These are phyloP conservation scores for Silene uniflora DNA, from an alignment of 148 eudicot genomes.

Conservation along the genomic window DNA sequence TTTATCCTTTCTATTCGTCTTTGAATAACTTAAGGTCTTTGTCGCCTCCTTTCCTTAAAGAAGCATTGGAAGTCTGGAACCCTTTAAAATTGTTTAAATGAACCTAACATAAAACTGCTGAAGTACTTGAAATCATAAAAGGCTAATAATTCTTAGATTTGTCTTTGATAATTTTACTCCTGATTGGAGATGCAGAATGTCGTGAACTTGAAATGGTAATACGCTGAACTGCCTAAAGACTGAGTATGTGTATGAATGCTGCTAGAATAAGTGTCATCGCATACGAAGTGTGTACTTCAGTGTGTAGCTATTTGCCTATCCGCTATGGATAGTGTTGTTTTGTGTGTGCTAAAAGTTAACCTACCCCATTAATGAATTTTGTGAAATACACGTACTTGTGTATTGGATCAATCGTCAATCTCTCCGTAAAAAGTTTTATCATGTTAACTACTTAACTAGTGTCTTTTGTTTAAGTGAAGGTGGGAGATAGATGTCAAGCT, in stretches of 20 bases:
- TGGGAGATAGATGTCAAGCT: constrained; percentile 97
- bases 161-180: too few species aligned
- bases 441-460: not conserved
- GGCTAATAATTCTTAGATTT: too few species aligned
- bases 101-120: too few species aligned
- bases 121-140: too few species aligned
- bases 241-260: not conserved
- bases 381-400: not conserved
- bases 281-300: not conserved
- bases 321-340: not conserved
- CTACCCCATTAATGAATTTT: not conserved
- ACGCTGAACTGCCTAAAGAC: too few species aligned
- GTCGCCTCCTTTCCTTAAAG: too few species aligned
- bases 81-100: too few species aligned
- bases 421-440: not conserved
- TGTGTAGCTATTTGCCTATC: not conserved
- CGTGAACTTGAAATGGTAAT: too few species aligned
- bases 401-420: not conserved
- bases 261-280: not conserved
- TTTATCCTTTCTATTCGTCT: too few species aligned
- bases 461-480: constrained; percentile 33
- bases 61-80: too few species aligned
- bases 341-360: not conserved
- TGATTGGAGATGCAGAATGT: too few species aligned
- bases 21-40: too few species aligned